Conservation (phyloP, 164 flowering plant genomes). For the Aristolochia contorta region DNA sequence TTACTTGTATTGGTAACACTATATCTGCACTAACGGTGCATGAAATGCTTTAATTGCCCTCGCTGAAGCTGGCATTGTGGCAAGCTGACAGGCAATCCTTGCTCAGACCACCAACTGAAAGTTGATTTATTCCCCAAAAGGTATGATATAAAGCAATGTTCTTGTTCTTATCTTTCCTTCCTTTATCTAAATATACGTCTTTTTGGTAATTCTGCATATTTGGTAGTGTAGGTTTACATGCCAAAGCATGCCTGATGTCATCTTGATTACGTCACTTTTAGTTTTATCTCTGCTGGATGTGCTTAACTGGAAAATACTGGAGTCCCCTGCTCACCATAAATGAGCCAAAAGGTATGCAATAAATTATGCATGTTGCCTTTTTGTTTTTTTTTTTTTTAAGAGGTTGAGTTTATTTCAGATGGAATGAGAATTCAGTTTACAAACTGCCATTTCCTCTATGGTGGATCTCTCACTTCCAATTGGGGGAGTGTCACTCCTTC, state of each 20-base stretch:
- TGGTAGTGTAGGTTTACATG: not conserved
- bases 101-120: no score
- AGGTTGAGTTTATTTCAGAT: no score
- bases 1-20: not conserved
- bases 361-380: slow-evolving; percentile 2
- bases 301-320: slow-evolving; percentile 74
- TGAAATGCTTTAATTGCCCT: slow-evolving; percentile 35
- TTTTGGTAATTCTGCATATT: not conserved
- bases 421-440: no score
- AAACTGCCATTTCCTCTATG: no score
- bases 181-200: slow-evolving; percentile 1
- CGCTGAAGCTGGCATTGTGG: slow-evolving; percentile 87
- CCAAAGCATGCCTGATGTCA: no score
- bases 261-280: slow-evolving; percentile 15
- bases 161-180: not conserved
- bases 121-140: slow-evolving; percentile 61
- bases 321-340: slow-evolving; percentile 37
- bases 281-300: slow-evolving; percentile 70
- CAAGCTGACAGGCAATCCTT: slow-evolving; percentile 42
- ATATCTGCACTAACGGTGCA: not conserved
- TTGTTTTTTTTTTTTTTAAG: no score
- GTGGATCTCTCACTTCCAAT: no score
- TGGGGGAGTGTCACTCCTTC: no score
- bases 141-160: slow-evolving; percentile 20
- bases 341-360: slow-evolving; percentile 43